A percentile compares a stretch with the other conserved stretches of the same genome.
Conservation (phyloP, 306 rosid genomes). For the Cucumis cinereus region DNA sequence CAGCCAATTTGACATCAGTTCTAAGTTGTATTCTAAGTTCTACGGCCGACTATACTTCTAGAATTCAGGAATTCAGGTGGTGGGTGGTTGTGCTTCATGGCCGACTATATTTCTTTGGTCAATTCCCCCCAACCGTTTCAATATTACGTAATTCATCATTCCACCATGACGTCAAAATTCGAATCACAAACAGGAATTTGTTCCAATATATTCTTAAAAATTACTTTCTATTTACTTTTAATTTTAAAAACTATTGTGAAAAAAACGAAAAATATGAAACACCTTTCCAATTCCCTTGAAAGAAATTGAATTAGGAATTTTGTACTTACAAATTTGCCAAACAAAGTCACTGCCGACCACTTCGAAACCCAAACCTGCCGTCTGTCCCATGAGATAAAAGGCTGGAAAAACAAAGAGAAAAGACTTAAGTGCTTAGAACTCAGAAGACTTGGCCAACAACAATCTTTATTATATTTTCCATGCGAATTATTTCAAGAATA, state of each 20-base stretch:
- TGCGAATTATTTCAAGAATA: not conserved
- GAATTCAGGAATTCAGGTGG: not conserved
- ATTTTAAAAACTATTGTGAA: not conserved
- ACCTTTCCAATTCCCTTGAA: not conserved
- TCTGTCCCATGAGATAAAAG: not conserved
- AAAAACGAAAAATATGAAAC: not conserved
- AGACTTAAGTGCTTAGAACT: not conserved
- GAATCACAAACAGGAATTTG: not conserved
- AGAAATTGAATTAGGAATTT: not conserved
- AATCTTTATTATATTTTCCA: not conserved
- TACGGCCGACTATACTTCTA: not conserved
- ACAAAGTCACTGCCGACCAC: not conserved
- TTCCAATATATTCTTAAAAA: not conserved
- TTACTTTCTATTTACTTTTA: not conserved
- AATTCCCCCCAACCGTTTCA: not conserved
- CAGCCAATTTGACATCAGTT: not conserved
- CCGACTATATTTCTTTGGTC: too few relatives aligned
- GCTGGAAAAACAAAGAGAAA: not conserved
- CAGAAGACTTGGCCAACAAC: not conserved
- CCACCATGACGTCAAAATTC: not conserved
- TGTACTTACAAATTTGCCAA: not conserved
- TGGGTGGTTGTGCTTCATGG: not conserved
- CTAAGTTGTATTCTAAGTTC: not conserved
- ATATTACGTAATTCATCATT: not conserved
- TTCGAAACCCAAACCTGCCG: not conserved